Conservation (phyloP, 805 yeast genomes). For the Candida sonorensis region DNA sequence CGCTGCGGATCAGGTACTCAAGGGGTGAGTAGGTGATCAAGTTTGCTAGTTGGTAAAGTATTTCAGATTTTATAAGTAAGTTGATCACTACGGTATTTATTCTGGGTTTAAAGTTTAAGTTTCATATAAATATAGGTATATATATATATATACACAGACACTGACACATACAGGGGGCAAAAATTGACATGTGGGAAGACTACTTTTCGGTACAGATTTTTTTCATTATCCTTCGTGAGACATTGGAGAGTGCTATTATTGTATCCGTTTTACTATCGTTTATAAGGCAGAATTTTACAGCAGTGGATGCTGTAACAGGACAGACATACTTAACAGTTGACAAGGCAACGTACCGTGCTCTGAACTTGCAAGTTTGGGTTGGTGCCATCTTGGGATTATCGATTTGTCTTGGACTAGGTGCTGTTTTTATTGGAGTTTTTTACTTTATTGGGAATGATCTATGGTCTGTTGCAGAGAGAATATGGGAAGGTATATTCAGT, state of each 20-base stretch:
- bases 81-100: no score
- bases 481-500: conserved; percentile 85
- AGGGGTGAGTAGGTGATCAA: no score
- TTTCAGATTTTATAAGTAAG: no score
- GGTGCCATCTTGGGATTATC: conserved; percentile 73
- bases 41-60: no score
- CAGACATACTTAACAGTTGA: conserved; percentile 24
- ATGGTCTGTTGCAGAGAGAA: conserved; percentile 82
- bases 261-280: conserved; percentile 69
- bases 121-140: no score
- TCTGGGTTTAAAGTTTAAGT: no score
- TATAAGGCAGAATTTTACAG: conserved; percentile 50
- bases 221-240: conserved; percentile 66
- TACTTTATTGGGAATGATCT: conserved; percentile 75
- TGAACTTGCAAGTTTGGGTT: conserved; percentile 69
- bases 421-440: conserved; percentile 60
- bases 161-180: no score
- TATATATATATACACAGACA: no score
- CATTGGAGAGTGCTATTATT: conserved; percentile 70
- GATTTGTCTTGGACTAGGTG: conserved; percentile 68
- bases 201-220: conserved; percentile 68
- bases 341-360: conserved; percentile 29
- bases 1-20: no score
- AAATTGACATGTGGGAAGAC: conserved; percentile 40
- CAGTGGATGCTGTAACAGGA: conserved; percentile 25